Conservation (phyloP, 2,329 filamentous ascomycete species). For the Akanthomyces uredinophilus region DNA sequence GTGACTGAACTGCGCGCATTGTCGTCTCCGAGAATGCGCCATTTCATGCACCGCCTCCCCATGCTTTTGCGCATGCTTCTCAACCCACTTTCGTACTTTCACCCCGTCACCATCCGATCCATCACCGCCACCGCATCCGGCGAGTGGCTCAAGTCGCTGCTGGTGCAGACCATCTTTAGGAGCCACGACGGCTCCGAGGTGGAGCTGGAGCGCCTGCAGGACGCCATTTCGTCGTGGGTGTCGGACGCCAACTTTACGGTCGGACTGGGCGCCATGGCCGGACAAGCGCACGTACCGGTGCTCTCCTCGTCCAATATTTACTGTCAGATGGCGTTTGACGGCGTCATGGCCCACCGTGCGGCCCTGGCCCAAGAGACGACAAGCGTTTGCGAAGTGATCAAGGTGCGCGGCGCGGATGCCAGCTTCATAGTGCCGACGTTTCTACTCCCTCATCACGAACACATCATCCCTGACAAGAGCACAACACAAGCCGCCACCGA, state of each 20-base stretch:
- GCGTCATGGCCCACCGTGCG: background rate
- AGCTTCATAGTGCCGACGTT: slow-evolving; percentile 1
- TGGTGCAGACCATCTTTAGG: background rate
- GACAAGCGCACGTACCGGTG: background rate
- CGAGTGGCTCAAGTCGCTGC: background rate
- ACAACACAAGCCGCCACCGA: background rate
- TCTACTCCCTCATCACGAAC: background rate
- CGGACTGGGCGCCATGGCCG: background rate
- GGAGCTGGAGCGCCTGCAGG: background rate
- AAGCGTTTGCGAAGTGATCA: background rate
- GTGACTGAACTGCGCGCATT: background rate
- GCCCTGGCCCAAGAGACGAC: background rate
- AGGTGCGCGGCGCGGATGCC: background rate
- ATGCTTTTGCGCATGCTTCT: background rate
- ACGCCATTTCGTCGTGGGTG: slow-evolving; percentile 2
- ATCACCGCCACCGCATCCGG: background rate
- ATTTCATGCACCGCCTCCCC: background rate
- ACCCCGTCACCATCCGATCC: background rate
- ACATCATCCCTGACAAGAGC: background rate
- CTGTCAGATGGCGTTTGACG: slow-evolving; percentile 5
- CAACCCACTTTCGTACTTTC: background rate
- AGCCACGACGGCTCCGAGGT: background rate
- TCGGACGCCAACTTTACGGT: background rate
- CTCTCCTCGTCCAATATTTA: background rate
- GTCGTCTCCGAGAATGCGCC: background rate